Conservation (phyloP, 495 filamentous ascomycete genomes). For the Cudoniella acicularis region DNA sequence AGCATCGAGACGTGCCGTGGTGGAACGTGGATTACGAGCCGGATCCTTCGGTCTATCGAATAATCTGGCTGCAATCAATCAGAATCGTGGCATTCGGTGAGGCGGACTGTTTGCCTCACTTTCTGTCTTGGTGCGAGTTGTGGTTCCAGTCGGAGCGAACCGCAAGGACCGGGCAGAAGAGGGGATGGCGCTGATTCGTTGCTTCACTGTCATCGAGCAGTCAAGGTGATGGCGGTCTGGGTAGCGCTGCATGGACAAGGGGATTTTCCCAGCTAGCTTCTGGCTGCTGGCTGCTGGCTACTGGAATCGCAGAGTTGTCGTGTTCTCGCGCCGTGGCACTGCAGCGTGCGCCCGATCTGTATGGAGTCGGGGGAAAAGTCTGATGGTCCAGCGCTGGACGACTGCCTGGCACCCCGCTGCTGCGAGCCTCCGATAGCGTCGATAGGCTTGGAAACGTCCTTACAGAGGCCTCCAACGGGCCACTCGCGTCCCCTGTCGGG, state of each 20-base stretch:
- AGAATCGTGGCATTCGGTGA: slow-evolving; percentile 1
- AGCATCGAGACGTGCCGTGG: background rate
- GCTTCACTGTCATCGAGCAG: slow-evolving; percentile 11
- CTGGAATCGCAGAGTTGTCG: background rate
- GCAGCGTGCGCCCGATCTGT: slow-evolving; percentile 8
- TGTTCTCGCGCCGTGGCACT: background rate
- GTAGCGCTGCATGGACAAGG: slow-evolving; percentile 3
- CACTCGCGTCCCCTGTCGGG: background rate
- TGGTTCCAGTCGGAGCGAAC: slow-evolving; percentile 11
- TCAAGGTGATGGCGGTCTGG: background rate
- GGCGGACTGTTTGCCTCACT: slow-evolving; percentile 17
- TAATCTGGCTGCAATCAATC: slow-evolving; percentile 10
- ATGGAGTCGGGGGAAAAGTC: background rate
- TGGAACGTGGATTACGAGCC: slow-evolving; percentile 11
- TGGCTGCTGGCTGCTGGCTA: too few relatives aligned
- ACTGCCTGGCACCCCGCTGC: background rate
- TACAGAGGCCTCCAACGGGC: background rate
- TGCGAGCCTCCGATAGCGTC: background rate
- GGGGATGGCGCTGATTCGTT: slow-evolving; percentile 13
- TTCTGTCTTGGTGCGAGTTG: background rate
- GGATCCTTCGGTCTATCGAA: slow-evolving; percentile 2
- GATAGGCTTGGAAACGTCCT: background rate
- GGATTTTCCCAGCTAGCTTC: background rate
- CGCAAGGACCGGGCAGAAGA: background rate
- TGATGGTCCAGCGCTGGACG: background rate